phyloP scores from a whole-genome alignment of 257 asterid genomes.

The Avicennia marina region DNA sequence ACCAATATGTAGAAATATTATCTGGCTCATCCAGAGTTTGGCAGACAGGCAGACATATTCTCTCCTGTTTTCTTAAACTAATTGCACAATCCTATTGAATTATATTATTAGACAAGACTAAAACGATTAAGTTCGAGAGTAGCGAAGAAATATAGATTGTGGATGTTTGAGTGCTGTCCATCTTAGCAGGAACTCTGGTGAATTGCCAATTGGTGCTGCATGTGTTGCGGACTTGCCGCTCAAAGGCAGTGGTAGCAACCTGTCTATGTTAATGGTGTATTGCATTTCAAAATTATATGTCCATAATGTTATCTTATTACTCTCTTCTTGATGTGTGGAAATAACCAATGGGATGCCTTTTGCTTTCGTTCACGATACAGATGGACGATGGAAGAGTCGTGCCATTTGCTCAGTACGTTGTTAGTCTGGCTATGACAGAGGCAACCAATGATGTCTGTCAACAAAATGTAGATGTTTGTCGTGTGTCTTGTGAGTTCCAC shows the following conservation, averaged over 20 bases:
- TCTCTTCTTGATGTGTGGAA: conserved; percentile 54
- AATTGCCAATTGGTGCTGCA: conserved; percentile 72
- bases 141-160: too few species aligned
- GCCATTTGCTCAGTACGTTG: conserved; percentile 86
- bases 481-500: too few species aligned
- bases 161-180: too few species aligned
- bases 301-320: background rate
- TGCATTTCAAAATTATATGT: background rate
- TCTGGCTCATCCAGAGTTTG: conserved; percentile 1
- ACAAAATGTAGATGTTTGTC: conserved; percentile 45
- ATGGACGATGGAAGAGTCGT: conserved; percentile 93
- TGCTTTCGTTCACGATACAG: conserved; percentile 81
- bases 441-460: conserved; percentile 75
- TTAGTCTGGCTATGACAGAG: conserved; percentile 80
- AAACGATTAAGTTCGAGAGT: conserved; percentile 15
- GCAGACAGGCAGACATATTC: conserved; percentile 20
- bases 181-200: conserved; percentile 60
- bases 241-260: conserved; percentile 79
- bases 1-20: too few species aligned
- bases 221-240: conserved; percentile 85
- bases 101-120: background rate
- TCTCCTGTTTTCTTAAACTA: conserved; percentile 7
- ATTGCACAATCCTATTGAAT: conserved; percentile 9
- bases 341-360: conserved; percentile 93
- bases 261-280: background rate